phyloP scores from a whole-genome alignment of 2,329 filamentous ascomycete genomes.

The Pleurostoma richardsiae region DNA sequence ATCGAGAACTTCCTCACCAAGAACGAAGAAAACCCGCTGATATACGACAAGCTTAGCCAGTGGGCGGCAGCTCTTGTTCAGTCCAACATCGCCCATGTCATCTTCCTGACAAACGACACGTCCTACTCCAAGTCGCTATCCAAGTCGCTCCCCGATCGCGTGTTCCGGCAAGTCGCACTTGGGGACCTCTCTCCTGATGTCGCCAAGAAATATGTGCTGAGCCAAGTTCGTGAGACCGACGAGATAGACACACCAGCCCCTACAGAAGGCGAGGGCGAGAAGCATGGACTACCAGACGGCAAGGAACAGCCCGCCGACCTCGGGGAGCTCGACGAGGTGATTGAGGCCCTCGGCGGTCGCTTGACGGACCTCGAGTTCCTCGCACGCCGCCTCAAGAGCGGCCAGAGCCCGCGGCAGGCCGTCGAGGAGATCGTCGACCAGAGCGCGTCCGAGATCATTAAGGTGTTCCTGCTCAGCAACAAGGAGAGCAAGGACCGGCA shows the following conservation, averaged over 20 bases:
- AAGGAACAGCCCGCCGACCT: conserved; percentile 45
- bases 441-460: conserved; percentile 82
- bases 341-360: conserved; percentile 78
- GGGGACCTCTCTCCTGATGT: conserved; percentile 83
- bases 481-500: conserved; percentile 43
- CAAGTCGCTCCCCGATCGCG: conserved; percentile 82
- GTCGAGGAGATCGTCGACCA: conserved; percentile 86
- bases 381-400: conserved; percentile 80
- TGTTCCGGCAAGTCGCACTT: conserved; percentile 81
- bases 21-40: conserved; percentile 57
- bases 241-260: conserved; percentile 21
- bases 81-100: conserved; percentile 85
- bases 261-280: conserved; percentile 11
- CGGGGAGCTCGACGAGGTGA: conserved; percentile 72
- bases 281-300: conserved; percentile 21
- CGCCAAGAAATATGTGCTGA: conserved; percentile 85
- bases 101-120: conserved; percentile 87
- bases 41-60: conserved; percentile 78
- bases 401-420: conserved; percentile 76
- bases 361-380: conserved; percentile 95
- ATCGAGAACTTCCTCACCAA: conserved; percentile 91
- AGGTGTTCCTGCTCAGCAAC: conserved; percentile 79
- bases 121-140: conserved; percentile 84
- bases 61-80: conserved; percentile 86
- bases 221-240: conserved; percentile 59